A percentile compares a stretch with the other conserved stretches of the same genome.
Conservation (phyloP, 441 rosid genomes). For the Geranium incanum region DNA sequence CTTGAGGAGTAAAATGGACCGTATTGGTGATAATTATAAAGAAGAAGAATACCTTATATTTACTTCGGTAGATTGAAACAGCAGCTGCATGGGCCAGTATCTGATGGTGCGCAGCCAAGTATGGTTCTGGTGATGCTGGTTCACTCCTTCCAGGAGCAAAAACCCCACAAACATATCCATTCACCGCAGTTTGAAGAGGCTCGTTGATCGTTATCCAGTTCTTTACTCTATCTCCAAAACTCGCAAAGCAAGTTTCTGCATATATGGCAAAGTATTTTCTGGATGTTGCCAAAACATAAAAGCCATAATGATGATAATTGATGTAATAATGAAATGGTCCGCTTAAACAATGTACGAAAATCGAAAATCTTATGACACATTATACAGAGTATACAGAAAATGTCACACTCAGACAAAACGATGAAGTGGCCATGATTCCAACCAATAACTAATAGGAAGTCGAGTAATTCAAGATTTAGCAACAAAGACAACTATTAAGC, state of each 20-base stretch:
- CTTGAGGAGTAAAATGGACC: neutral
- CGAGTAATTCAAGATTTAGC: too few species aligned
- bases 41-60: slow-evolving; percentile 55
- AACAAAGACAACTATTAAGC: neutral
- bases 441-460: too few species aligned
- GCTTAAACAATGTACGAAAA: too few species aligned
- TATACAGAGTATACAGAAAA: too few species aligned
- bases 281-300: slow-evolving; percentile 27
- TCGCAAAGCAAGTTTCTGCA: slow-evolving; percentile 84
- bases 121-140: slow-evolving; percentile 57
- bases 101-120: slow-evolving; percentile 81
- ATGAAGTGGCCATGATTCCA: too few species aligned
- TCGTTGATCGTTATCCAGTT: slow-evolving; percentile 83
- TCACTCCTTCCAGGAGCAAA: slow-evolving; percentile 78
- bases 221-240: slow-evolving; percentile 86
- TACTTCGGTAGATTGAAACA: slow-evolving; percentile 59
- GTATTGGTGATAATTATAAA: neutral
- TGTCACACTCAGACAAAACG: too few species aligned
- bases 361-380: too few species aligned
- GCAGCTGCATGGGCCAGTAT: slow-evolving; percentile 79
- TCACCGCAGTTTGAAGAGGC: slow-evolving; percentile 80
- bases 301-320: slow-evolving; percentile 6
- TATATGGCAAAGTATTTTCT: slow-evolving; percentile 67
- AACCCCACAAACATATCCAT: slow-evolving; percentile 59
- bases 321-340: neutral